Conservation (phyloP, 106 monocot species). For the Dioscorea zingiberensis region DNA sequence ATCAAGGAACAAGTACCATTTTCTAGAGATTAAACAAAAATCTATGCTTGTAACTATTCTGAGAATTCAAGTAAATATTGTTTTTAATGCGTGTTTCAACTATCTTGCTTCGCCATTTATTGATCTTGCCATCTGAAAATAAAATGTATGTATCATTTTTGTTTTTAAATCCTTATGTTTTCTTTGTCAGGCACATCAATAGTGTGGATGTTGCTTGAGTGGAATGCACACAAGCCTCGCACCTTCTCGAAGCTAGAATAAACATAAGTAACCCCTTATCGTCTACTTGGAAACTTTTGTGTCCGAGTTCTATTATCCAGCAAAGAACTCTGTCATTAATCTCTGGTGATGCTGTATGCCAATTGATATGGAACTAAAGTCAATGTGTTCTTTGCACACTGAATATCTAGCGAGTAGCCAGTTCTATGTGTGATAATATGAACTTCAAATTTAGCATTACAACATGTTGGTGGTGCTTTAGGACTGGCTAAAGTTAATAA, state of each 20-base stretch:
- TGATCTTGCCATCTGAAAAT: neutral
- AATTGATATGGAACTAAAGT: neutral
- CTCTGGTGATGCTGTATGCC: neutral
- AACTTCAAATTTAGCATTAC: no score
- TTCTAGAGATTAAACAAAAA: neutral
- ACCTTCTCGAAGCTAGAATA: conserved; percentile 27
- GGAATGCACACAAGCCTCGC: conserved; percentile 46
- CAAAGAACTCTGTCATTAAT: no score
- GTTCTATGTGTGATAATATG: no score
- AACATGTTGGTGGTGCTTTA: no score
- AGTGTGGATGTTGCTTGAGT: conserved; percentile 76
- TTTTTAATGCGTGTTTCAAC: no score
- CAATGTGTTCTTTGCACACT: no score
- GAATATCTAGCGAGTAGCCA: no score
- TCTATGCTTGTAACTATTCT: no score
- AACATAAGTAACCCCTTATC: conserved; percentile 1
- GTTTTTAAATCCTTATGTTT: conserved; percentile 2
- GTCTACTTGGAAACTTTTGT: neutral
- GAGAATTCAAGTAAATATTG: no score
- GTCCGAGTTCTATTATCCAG: no score
- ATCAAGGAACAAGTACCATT: no score
- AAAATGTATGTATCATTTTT: neutral
- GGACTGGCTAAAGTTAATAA: no score
- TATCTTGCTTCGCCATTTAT: neutral
- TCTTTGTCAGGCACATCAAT: conserved; percentile 58